Conservation (phyloP, 768 basidiomycete genomes). For the Crassisporium funariophilum region DNA sequence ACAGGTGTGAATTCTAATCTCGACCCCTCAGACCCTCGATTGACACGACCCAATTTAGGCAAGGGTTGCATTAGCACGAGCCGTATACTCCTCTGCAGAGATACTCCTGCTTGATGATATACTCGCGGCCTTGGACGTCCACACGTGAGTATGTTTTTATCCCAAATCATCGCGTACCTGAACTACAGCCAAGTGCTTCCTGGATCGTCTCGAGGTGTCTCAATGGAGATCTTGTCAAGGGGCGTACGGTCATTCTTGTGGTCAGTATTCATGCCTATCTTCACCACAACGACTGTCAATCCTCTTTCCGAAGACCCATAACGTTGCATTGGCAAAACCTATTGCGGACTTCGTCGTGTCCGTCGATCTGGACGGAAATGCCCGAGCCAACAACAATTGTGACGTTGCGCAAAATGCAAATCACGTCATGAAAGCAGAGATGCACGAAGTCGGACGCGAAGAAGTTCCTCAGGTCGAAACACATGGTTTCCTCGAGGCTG, state of each 20-base stretch:
- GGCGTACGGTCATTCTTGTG: slow-evolving; percentile 81
- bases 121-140: slow-evolving; percentile 57
- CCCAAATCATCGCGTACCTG: slow-evolving; percentile 66
- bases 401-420: slow-evolving; percentile 43
- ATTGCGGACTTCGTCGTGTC: slow-evolving; percentile 60
- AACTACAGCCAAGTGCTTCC: slow-evolving; percentile 72
- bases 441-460: slow-evolving; percentile 29
- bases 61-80: slow-evolving; percentile 44
- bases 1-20: slow-evolving; percentile 33
- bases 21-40: too few relatives aligned
- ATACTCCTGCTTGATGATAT: slow-evolving; percentile 75
- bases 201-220: slow-evolving; percentile 80
- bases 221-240: slow-evolving; percentile 68
- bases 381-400: slow-evolving; percentile 40
- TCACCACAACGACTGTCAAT: not conserved
- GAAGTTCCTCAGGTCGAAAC: slow-evolving; percentile 20
- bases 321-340: slow-evolving; percentile 49
- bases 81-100: slow-evolving; percentile 51
- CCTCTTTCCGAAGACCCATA: slow-evolving; percentile 36
- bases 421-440: slow-evolving; percentile 34
- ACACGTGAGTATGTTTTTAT: slow-evolving; percentile 23
- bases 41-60: too few relatives aligned
- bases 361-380: slow-evolving; percentile 49
- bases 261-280: slow-evolving; percentile 37
- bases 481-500: slow-evolving; percentile 15